Percentiles rank a stretch among this genome's conserved stretches.
Conservation (phyloP, 371 early-diverging fungal genomes). For the Mortierella polycephala region DNA sequence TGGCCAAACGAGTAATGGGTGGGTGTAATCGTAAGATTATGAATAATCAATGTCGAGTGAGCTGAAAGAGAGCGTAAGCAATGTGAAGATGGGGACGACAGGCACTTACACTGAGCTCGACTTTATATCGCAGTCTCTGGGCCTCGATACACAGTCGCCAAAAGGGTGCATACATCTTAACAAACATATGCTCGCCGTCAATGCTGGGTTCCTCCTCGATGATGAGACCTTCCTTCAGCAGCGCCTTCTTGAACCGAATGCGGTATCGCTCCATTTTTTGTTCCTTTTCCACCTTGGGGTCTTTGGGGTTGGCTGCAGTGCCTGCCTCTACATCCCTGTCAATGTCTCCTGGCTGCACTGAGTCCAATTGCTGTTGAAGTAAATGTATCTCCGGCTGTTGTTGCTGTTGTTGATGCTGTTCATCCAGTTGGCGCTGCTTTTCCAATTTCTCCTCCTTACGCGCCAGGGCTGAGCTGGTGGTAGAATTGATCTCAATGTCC, state of each 20-base stretch:
- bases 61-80: too few relatives aligned
- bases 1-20: not conserved
- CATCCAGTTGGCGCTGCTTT: slow-evolving; percentile 10
- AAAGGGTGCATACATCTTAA: slow-evolving; percentile 63
- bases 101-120: slow-evolving; percentile 42
- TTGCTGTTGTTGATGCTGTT: slow-evolving; percentile 8
- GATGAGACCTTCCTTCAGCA: slow-evolving; percentile 56
- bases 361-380: not conserved
- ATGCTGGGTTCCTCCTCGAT: slow-evolving; percentile 57
- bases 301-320: not conserved
- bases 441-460: slow-evolving; percentile 14
- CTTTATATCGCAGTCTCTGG: slow-evolving; percentile 40
- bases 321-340: slow-evolving; percentile 30
- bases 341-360: not conserved
- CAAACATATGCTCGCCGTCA: slow-evolving; percentile 57
- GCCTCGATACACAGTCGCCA: slow-evolving; percentile 60
- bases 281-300: slow-evolving; percentile 24
- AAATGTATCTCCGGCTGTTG: not conserved
- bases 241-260: slow-evolving; percentile 53
- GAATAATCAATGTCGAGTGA: too few relatives aligned
- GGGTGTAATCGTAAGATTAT: too few relatives aligned
- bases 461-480: slow-evolving; percentile 19
- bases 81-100: too few relatives aligned
- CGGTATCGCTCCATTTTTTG: slow-evolving; percentile 27
- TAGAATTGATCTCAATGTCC: slow-evolving; percentile 25